Conservation (phyloP, 371 early-diverging fungal genomes). For the Dipsacomyces acuminosporus region DNA sequence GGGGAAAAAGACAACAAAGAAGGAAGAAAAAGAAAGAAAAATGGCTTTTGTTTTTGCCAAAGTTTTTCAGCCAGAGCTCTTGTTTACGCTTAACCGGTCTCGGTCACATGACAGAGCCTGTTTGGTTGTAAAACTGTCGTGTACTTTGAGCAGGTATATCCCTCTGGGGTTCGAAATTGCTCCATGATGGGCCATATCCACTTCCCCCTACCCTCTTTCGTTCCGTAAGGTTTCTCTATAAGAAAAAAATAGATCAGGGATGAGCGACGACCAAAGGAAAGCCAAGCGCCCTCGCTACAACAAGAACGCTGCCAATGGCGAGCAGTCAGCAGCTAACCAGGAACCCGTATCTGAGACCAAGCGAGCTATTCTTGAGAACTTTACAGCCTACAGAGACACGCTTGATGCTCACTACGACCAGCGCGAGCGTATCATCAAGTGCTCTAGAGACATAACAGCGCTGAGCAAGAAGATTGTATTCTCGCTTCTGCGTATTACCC, state of each 20-base stretch:
- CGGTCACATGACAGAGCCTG: too few species aligned
- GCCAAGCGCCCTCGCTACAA: background rate
- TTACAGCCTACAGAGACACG: conserved; percentile 23
- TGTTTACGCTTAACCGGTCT: too few species aligned
- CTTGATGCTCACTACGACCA: conserved; percentile 51
- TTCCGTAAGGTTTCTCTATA: background rate
- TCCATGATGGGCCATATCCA: too few species aligned
- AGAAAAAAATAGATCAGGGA: too few species aligned
- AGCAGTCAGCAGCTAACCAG: background rate
- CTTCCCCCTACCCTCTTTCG: background rate
- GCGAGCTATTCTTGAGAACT: conserved; percentile 9
- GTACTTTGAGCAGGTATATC: too few species aligned
- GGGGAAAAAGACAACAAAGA: background rate
- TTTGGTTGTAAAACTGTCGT: too few species aligned
- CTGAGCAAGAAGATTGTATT: conserved; percentile 52
- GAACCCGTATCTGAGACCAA: conserved; percentile 5
- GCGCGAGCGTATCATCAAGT: conserved; percentile 51
- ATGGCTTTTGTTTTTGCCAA: too few species aligned
- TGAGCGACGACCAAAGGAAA: background rate
- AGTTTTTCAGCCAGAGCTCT: too few species aligned
- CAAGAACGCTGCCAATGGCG: background rate
- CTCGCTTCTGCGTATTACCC: conserved; percentile 47
- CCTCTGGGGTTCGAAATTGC: too few species aligned
- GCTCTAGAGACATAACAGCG: conserved; percentile 52
- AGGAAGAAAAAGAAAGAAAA: too few species aligned